These are phyloP conservation scores for Taxillus chinensis DNA, from an alignment of 164 flowering plant species.

Conservation along the genomic window DNA sequence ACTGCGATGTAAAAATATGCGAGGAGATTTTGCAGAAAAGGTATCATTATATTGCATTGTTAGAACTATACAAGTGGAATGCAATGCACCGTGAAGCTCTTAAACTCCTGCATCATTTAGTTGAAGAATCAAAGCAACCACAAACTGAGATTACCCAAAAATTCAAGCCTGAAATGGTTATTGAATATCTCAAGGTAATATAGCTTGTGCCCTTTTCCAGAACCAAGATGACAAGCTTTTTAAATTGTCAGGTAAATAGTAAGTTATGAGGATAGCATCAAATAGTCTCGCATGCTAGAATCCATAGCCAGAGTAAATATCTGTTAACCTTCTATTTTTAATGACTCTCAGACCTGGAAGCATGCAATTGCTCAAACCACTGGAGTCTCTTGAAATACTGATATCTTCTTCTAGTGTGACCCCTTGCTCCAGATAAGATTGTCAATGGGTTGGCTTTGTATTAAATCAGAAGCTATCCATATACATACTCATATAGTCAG, in stretches of 20 bases:
- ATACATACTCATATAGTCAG: no score
- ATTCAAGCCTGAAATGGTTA: conserved; percentile 71
- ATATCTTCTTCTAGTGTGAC: no score
- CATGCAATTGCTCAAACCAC: no score
- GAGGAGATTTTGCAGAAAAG: conserved; percentile 73
- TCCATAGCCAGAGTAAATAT: no score
- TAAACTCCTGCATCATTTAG: conserved; percentile 60
- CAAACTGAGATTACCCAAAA: conserved; percentile 37
- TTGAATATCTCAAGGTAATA: conserved; percentile 91
- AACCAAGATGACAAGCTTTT: no score
- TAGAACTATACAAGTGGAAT: conserved; percentile 84
- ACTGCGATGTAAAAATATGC: conserved; percentile 81
- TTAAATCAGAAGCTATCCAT: no score
- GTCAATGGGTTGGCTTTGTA: no score
- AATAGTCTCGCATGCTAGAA: background rate
- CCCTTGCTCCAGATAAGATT: no score
- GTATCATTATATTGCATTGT: conserved; percentile 41
- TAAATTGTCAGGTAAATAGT: no score
- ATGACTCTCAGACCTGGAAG: no score
- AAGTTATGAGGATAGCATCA: background rate
- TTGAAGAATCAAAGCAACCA: conserved; percentile 59
- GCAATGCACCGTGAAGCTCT: conserved; percentile 93
- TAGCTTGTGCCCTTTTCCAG: background rate
- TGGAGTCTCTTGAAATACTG: no score
- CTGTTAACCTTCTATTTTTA: no score